A percentile compares a stretch with the other conserved stretches of the same genome.
Evolutionary conservation across 2,329 filamentous ascomycete species (phyloP).

Genomic region (Beauveria asiatica): DNA sequence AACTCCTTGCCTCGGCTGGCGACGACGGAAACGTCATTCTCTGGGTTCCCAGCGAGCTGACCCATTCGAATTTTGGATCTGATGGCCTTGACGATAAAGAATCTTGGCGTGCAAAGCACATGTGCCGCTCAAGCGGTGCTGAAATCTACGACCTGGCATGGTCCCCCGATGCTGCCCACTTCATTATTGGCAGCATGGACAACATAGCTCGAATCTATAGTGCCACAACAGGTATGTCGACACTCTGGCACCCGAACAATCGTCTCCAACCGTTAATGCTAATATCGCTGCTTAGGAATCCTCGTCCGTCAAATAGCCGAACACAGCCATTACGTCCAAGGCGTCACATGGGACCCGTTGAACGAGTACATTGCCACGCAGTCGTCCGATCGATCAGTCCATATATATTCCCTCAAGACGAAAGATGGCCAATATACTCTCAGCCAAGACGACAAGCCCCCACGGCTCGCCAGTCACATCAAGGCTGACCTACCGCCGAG

Average conservation of each 20-base stretch:
- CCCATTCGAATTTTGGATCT: constrained; percentile 64
- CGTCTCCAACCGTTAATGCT: not conserved
- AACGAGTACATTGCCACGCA: constrained; percentile 98
- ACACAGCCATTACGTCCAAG: constrained; percentile 96
- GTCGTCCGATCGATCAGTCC: constrained; percentile 93
- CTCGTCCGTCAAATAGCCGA: constrained; percentile 89
- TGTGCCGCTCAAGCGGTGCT: constrained; percentile 89
- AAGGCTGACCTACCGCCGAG: constrained; percentile 88
- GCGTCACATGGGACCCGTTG: constrained; percentile 94
- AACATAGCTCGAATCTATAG: constrained; percentile 97
- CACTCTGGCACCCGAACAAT: not conserved
- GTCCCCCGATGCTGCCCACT: constrained; percentile 94
- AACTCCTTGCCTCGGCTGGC: constrained; percentile 87
- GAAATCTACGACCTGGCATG: constrained; percentile 98
- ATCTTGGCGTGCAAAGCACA: constrained; percentile 92
- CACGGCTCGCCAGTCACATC: constrained; percentile 69
- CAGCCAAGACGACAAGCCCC: constrained; percentile 54
- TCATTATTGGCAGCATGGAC: constrained; percentile 99
- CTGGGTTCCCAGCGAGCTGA: constrained; percentile 82
- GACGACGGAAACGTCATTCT: constrained; percentile 96
- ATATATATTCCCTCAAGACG: constrained; percentile 92
- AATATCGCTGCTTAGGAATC: constrained; percentile 33
- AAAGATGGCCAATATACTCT: constrained; percentile 94
- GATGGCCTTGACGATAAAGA: constrained; percentile 90
- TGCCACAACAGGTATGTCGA: constrained; percentile 68